phyloP scores from a whole-genome alignment of 176 grass and related monocot genomes.

The Raddia distichophylla region DNA sequence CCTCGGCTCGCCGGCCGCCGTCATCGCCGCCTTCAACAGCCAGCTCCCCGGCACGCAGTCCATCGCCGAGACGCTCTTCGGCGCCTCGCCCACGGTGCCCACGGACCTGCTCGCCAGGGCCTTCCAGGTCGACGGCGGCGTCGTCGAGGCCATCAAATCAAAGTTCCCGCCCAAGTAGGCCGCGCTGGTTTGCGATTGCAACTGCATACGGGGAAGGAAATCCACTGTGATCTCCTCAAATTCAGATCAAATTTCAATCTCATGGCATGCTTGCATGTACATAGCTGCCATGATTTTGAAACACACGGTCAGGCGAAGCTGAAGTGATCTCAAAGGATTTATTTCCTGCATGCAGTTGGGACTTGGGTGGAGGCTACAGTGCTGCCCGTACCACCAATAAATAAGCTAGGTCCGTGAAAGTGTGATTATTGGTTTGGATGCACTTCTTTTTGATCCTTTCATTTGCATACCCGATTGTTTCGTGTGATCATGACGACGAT shows the following conservation, averaged over 20 bases:
- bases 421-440: not conserved
- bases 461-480: not conserved
- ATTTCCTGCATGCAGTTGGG: not conserved
- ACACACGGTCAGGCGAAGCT: no score
- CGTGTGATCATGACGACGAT: no score
- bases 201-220: no score
- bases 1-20: constrained; percentile 28
- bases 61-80: constrained; percentile 54
- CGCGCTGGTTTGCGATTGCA: no score
- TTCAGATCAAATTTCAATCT: no score
- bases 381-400: not conserved
- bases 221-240: no score
- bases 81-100: constrained; percentile 47
- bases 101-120: constrained; percentile 53
- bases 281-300: no score
- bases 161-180: constrained; percentile 51
- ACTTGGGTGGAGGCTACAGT: not conserved
- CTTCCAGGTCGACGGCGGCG: constrained; percentile 53
- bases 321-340: no score
- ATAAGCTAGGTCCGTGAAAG: not conserved
- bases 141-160: constrained; percentile 62
- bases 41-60: constrained; percentile 67
- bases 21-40: constrained; percentile 69
- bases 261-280: no score
- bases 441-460: no score